Conservation (phyloP, 208 protist genomes). For the Strigomonas culicis region DNA sequence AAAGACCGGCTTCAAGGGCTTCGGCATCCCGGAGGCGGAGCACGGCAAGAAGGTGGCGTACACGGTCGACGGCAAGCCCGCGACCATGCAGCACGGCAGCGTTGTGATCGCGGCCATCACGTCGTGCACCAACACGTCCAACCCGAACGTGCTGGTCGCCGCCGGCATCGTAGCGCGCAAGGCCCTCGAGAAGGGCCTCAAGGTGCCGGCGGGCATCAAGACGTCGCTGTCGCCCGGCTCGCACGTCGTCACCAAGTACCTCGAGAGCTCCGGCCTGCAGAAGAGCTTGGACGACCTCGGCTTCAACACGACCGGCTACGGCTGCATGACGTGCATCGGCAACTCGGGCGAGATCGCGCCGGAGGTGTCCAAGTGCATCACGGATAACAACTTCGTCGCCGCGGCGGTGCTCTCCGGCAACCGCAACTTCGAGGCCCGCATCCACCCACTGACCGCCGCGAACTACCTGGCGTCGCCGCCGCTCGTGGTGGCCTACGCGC, state of each 20-base stretch:
- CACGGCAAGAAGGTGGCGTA: conserved; percentile 73
- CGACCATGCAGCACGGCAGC: conserved; percentile 89
- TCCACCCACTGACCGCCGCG: conserved; percentile 92
- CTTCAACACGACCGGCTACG: conserved; percentile 92
- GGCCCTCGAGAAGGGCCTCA: conserved; percentile 89
- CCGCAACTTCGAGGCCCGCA: conserved; percentile 96
- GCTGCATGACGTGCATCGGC: conserved; percentile 98
- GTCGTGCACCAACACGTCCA: conserved; percentile 96
- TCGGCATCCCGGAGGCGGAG: conserved; percentile 83
- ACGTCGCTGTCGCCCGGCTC: conserved; percentile 95
- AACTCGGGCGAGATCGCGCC: conserved; percentile 93
- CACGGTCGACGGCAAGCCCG: conserved; percentile 72
- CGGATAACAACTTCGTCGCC: conserved; percentile 91
- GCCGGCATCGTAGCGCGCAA: conserved; percentile 93
- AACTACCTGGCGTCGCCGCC: conserved; percentile 96
- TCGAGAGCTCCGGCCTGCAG: conserved; percentile 85
- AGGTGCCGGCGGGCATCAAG: conserved; percentile 91
- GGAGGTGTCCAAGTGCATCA: conserved; percentile 90
- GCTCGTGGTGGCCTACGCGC: conserved; percentile 94
- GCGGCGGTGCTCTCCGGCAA: conserved; percentile 95
- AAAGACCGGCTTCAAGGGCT: conserved; percentile 95
- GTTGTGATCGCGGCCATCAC: conserved; percentile 96
- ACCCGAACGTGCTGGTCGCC: conserved; percentile 94
- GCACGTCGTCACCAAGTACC: conserved; percentile 95
- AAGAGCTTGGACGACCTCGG: conserved; percentile 84